A percentile compares a stretch with the other conserved stretches of the same genome.
phyloP scores from a whole-genome alignment of 1,284 basidiomycete genomes.

The Gymnopus androsaceus region DNA sequence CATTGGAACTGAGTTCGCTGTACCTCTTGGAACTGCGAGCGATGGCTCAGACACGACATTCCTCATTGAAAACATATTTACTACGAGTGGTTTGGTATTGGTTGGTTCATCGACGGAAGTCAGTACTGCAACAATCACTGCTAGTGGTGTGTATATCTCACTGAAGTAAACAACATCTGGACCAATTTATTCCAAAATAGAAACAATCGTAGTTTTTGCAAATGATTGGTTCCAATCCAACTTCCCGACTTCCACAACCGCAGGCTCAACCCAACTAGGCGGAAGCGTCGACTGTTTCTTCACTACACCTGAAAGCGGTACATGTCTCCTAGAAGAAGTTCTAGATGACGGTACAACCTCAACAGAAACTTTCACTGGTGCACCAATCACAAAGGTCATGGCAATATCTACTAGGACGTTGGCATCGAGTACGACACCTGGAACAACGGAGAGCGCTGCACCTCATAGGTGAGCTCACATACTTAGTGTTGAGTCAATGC shows the following conservation, averaged over 20 bases:
- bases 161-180: neutral
- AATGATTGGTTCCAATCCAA: neutral
- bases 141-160: neutral
- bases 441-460: too few species aligned
- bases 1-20: neutral
- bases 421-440: too few species aligned
- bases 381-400: neutral
- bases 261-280: neutral
- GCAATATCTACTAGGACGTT: neutral
- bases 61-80: neutral
- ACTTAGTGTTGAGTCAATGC: too few species aligned
- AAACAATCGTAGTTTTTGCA: neutral
- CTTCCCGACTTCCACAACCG: neutral
- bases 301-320: neutral
- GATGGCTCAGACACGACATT: neutral
- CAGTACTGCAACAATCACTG: neutral
- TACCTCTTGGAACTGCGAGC: neutral
- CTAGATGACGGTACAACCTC: neutral
- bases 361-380: neutral
- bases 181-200: neutral
- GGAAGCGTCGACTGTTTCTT: neutral
- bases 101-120: neutral
- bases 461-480: too few species aligned
- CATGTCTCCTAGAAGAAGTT: slow-evolving; percentile 4
- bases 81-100: neutral